These are phyloP conservation scores for Lachancea lanzarotensis DNA, from an alignment of 805 yeast genomes.

Conservation along the genomic window DNA sequence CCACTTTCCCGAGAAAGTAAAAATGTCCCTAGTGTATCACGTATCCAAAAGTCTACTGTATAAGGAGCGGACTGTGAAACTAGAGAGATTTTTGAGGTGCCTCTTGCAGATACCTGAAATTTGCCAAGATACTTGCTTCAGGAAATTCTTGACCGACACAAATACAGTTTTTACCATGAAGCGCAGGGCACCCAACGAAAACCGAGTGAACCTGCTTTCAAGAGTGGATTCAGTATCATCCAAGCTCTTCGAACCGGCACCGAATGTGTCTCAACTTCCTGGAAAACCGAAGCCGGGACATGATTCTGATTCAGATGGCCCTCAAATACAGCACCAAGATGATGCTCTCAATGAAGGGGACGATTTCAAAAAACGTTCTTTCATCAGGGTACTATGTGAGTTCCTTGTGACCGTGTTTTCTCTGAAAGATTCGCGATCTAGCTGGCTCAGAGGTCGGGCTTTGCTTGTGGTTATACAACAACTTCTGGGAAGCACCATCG, in stretches of 20 bases:
- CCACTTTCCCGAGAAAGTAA: conserved; percentile 40
- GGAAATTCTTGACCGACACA: conserved; percentile 59
- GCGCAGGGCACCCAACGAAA: conserved; percentile 12
- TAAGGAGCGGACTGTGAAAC: conserved; percentile 53
- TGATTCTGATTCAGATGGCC: not conserved
- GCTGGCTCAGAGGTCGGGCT: conserved; percentile 82
- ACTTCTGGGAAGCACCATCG: conserved; percentile 80
- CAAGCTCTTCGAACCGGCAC: conserved; percentile 1
- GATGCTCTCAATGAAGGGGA: conserved; percentile 12
- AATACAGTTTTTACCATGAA: conserved; percentile 4
- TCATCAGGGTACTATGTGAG: conserved; percentile 79
- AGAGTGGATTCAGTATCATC: conserved; percentile 12
- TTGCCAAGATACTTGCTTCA: conserved; percentile 64
- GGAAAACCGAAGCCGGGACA: conserved; percentile 10
- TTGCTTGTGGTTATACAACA: conserved; percentile 76
- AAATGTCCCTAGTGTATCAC: conserved; percentile 67
- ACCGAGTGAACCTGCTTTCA: conserved; percentile 1
- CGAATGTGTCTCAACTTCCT: conserved; percentile 1
- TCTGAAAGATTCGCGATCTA: conserved; percentile 49
- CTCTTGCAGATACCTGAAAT: conserved; percentile 59
- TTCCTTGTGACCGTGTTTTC: conserved; percentile 64
- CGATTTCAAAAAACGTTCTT: conserved; percentile 35
- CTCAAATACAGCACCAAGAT: not conserved
- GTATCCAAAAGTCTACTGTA: conserved; percentile 44
- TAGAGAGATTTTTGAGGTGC: conserved; percentile 56